Base-by-base conservation (phyloP, 1,284 basidiomycete genomes). In the Gymnopus androsaceus region DNA sequence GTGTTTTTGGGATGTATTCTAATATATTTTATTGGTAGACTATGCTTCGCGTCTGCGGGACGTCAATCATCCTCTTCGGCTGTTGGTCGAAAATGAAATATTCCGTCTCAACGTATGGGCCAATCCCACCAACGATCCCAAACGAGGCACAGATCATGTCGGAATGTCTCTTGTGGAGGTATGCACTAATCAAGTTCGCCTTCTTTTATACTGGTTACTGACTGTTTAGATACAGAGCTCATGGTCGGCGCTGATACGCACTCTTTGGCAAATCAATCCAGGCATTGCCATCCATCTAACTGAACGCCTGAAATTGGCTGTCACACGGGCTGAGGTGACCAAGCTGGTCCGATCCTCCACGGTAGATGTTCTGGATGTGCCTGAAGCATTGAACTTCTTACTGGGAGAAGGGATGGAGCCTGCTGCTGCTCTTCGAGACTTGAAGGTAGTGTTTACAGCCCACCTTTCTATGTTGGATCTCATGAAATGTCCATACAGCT, bases 81-180 rank as follows among this genome's bases (percentile, higher is more conserved):
- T 96, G 3, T 78, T 99, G 12, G 84, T 95, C 11, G 94, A 97
- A 70, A 95, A 92, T 67, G 97, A 99, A 69, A 85, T 96, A 41
- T 85, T 81, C 64, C 82, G 94, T 12, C 73, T 99, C 46, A 82
- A 78, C 3, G 95, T 99, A 1, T 99, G 97, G 97, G 79, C 80
- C 47, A 98, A 99, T 70, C 93, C 95, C 0, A 79, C 84, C 25
- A 90, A 88, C 61, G 93, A 95, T 59, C 65, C 78, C 2, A 85
- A 82, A 63, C 83, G 89, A 60, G 90, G 85, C 9, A 67, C 67
- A 17, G 87, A 93, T 65, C 76, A 88, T 49, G 62, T 79, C 28
- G 74, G 77, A 8, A 73, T 72, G n/a, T 73, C 78, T 7, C 75
- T 88, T 61, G 64, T 78, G 0, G 86, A 87, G 61, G 90, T 91